Percentiles rank a stretch among this genome's conserved stretches.
Conservation (phyloP, 257 asterid species). For the Coffea eugenioides region DNA sequence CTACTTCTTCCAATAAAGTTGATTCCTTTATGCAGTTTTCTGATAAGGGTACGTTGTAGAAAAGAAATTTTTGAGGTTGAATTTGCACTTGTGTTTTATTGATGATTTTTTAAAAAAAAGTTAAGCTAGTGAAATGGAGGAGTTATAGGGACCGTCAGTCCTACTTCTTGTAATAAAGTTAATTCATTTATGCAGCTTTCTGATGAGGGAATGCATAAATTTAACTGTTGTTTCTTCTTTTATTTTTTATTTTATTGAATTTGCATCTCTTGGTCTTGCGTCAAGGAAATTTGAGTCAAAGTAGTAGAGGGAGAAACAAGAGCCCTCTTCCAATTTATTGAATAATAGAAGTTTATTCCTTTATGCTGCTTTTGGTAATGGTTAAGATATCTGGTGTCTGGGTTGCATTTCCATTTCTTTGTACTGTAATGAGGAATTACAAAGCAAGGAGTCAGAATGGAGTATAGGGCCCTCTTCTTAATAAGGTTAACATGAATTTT, state of each 20-base stretch:
- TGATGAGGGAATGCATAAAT: slow-evolving; percentile 48
- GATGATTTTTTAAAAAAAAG: slow-evolving; percentile 18
- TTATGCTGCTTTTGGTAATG: not conserved
- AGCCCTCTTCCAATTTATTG: no score
- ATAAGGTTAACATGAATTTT: not conserved
- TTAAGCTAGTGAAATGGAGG: slow-evolving; percentile 50
- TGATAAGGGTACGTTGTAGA: slow-evolving; percentile 50
- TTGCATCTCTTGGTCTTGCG: not conserved
- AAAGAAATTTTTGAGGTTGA: not conserved
- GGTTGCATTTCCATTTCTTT: not conserved
- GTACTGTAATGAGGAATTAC: no score
- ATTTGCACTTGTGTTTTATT: not conserved
- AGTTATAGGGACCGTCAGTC: slow-evolving; percentile 34
- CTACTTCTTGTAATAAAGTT: slow-evolving; percentile 34
- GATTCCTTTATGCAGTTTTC: slow-evolving; percentile 77
- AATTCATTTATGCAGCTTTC: slow-evolving; percentile 76
- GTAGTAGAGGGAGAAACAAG: no score
- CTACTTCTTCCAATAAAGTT: slow-evolving; percentile 36
- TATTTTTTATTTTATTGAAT: no score
- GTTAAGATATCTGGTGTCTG: not conserved
- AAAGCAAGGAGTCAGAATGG: not conserved
- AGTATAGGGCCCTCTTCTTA: not conserved
- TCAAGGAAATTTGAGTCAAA: not conserved
- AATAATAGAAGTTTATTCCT: not conserved
- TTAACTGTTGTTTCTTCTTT: no score